Conservation (phyloP, 176 grass and related monocot species). For the Elymus sibiricus region DNA sequence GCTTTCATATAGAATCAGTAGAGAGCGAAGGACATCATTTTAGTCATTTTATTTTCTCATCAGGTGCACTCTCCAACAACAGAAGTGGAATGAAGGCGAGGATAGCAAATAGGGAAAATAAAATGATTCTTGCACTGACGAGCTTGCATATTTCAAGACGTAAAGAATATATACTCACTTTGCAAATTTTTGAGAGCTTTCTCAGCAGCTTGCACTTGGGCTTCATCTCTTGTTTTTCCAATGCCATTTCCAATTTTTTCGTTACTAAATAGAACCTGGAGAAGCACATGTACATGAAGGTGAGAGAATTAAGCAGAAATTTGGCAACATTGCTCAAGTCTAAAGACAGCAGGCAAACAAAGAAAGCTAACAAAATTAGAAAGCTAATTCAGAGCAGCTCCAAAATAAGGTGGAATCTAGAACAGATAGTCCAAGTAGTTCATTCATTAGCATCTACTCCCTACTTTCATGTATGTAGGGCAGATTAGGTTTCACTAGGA, state of each 20-base stretch:
- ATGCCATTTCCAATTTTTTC: conserved; percentile 90
- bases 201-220: conserved; percentile 89
- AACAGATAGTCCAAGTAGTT: not conserved
- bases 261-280: conserved; percentile 85
- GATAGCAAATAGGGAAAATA: not conserved
- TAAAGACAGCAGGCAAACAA: not conserved
- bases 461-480: not conserved
- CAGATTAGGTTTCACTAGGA: too few relatives aligned
- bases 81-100: not conserved
- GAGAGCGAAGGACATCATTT: not conserved
- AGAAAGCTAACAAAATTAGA: conserved; percentile 13
- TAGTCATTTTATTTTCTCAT: not conserved
- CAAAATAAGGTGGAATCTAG: not conserved
- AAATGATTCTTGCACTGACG: not conserved
- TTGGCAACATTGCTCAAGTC: not conserved
- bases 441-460: not conserved
- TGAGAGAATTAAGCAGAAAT: conserved; percentile 23
- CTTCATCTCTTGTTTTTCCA: conserved; percentile 88
- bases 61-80: not conserved
- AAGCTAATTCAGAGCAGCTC: not conserved
- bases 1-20: not conserved
- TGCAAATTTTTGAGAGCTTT: conserved; percentile 81
- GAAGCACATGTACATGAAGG: conserved; percentile 26
- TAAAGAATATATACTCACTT: conserved; percentile 43
- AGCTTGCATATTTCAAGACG: not conserved